A percentile compares a stretch with the other conserved stretches of the same genome.
These are phyloP conservation scores for Coleophoma eucalyptorum DNA, from an alignment of 2,329 filamentous ascomycete species.

Conservation along the genomic window DNA sequence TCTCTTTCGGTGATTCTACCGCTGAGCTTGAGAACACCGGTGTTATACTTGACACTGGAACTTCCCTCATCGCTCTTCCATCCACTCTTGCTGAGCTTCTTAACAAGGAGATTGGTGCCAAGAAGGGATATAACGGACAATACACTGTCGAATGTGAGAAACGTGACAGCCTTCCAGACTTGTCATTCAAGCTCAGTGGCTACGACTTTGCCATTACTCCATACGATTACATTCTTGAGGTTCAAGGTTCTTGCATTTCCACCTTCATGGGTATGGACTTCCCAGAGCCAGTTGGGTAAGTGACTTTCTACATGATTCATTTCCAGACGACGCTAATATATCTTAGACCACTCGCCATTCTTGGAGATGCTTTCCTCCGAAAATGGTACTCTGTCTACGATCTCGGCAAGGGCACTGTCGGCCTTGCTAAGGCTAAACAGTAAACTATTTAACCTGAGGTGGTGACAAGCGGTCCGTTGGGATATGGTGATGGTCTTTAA, in stretches of 20 bases:
- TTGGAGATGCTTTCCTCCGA: slow-evolving; percentile 83
- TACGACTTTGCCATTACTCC: slow-evolving; percentile 89
- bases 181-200: slow-evolving; percentile 86
- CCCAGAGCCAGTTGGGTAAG: slow-evolving; percentile 65
- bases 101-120: slow-evolving; percentile 96
- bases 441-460: slow-evolving; percentile 4
- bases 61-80: slow-evolving; percentile 94
- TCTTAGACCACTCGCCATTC: slow-evolving; percentile 76
- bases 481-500: slow-evolving; percentile 11
- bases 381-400: slow-evolving; percentile 97
- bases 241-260: slow-evolving; percentile 93
- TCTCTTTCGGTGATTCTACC: slow-evolving; percentile 80
- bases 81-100: slow-evolving; percentile 88
- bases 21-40: slow-evolving; percentile 93
- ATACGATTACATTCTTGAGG: slow-evolving; percentile 93
- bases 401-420: slow-evolving; percentile 82
- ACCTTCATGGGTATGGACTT: slow-evolving; percentile 95
- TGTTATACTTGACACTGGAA: slow-evolving; percentile 96
- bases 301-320: background rate
- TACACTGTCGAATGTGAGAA: slow-evolving; percentile 89
- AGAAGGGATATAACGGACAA: slow-evolving; percentile 96
- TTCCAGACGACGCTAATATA: background rate
- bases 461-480: background rate
- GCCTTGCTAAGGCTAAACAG: slow-evolving; percentile 76
- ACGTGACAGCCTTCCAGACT: slow-evolving; percentile 79